phyloP scores from a whole-genome alignment of 2,329 filamentous ascomycete genomes.

The Lecanoromycetidae sp. region DNA sequence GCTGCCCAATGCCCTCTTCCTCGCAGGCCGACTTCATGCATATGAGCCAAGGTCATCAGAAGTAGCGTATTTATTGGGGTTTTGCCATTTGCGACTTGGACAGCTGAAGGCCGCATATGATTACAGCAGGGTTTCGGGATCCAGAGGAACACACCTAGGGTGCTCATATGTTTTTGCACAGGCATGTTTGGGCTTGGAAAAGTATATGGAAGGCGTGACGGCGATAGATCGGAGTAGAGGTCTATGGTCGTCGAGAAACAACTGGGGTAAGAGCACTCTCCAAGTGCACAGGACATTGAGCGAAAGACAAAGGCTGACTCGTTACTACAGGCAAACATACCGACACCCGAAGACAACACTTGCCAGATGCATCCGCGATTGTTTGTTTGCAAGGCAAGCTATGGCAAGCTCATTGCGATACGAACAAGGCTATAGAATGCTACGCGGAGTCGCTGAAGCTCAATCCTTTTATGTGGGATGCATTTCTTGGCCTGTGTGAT shows the following conservation, averaged over 20 bases:
- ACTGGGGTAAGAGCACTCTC: conserved; percentile 51
- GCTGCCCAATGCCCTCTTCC: conserved; percentile 82
- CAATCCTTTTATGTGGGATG: conserved; percentile 98
- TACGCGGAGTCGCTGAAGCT: conserved; percentile 80
- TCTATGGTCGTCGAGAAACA: conserved; percentile 64
- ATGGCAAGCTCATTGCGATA: conserved; percentile 65
- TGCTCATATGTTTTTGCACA: conserved; percentile 90
- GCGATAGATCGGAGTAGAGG: conserved; percentile 70
- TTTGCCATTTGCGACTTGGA: conserved; percentile 72
- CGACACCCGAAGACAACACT: conserved; percentile 57
- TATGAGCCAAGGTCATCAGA: conserved; percentile 74
- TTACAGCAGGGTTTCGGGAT: conserved; percentile 57
- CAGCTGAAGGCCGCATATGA: conserved; percentile 81
- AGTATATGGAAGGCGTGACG: conserved; percentile 66
- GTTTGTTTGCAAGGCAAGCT: conserved; percentile 76
- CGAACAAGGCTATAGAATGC: conserved; percentile 69
- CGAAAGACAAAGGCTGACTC: conserved; percentile 7
- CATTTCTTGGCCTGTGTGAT: conserved; percentile 78
- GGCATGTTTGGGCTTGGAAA: conserved; percentile 67
- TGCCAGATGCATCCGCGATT: conserved; percentile 76
- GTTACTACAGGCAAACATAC: conserved; percentile 51
- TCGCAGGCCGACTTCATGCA: conserved; percentile 72
- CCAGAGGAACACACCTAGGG: conserved; percentile 63
- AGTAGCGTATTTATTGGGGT: conserved; percentile 67
- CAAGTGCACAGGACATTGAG: not conserved